Base-by-base conservation (phyloP, 805 yeast species). In the Clavispora asparagi region DNA sequence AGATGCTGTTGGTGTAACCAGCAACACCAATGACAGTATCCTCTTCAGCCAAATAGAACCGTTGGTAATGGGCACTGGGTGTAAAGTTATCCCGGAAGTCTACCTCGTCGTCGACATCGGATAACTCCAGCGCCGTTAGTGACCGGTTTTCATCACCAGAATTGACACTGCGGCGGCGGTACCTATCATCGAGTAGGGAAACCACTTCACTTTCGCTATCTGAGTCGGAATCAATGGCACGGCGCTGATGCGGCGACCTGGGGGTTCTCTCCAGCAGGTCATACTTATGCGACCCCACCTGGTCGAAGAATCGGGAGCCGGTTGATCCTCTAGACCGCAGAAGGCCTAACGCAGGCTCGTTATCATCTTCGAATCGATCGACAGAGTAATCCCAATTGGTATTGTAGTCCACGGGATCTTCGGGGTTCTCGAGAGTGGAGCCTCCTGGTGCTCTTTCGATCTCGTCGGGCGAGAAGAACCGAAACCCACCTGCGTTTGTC, bases 11-110 rank as follows among this genome's bases (percentile, higher is more conserved):
- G 44, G 65, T 65, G 63, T 87, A 94, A 5, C 98, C 98, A 0
- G 97, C 99, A 51, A 94, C 86, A 50, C 96, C 97, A 49, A 94
- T 79, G 11, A 92, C 92, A 58, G 94, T 71, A 69, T 94, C 99
- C 62, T 94, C 99, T 63, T 94, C 98, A 0, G 97, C 91, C 50
- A 94, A 78, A 63, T 92, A 94, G 63, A 87, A 89, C 47, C 97
- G 75, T 65, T 94, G 99, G 53, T 74, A 76, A 45, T 69, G 70
- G 42, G 74, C 64, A 11, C 53, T 64, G 0, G 86, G 75, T 8
- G 48, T 39, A 33, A 41, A 55, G 6, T 50, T 50, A 8, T 47
- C 45, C 28, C 39, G 38, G 12, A 51, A 47, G 8, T 52, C 55
- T 19, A 29, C 16, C 23, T 49, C 50, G 6, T 47, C 50, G 29